Evolutionary conservation across 2,329 filamentous ascomycete species (phyloP), one percentile per base, ranked within the genome.

Genomic region (Fusarium siculi): DNA sequence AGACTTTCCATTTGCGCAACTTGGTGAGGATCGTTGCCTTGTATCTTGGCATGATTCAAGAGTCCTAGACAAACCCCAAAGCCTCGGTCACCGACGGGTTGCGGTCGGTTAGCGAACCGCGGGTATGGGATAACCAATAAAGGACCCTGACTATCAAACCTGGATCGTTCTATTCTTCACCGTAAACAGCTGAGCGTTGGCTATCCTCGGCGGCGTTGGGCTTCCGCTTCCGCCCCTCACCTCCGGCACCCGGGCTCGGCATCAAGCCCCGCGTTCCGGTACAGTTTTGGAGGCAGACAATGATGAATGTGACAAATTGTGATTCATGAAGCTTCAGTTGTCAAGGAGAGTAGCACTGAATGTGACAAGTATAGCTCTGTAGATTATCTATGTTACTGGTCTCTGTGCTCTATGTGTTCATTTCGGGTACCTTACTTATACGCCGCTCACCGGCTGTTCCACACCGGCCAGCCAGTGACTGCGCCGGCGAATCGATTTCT

Each of bases 381-480:
- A 19, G 36, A 34, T 28, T 30, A 19, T 23, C 21, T 32, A 37
- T 28, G 43, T 40, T 60, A 14, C 23, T n/a, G 39, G 34, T 58
- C 42, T 70, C 40, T 50, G 46, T 47, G 25, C 50, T 57, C 68
- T 43, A 14, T 34, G 40, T 56, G 30, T 56, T 44, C 40, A 58
- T 67, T 73, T 74, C 71, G 71, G 75, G 71, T 72, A 74, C 68
- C 75, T 77, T 76, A 66, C 71, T 67, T 73, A 63, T 52, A 76
- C 63, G 72, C 74, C 58, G 73, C 73, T 53, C 63, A 74, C 50
- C 65, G n/a, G 60, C 52, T 21, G 54, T 58, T 53, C 62, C 58
- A 73, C 67, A 73, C 56, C 72, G 64, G 71, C 55, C 55, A 68
- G 47, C 62, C 46, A 53, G 61, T 70, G 42, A 32, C n/a, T 37